Evolutionary conservation across 176 grass and related monocot species (phyloP).

Genomic region (Metroxylon sagu): DNA sequence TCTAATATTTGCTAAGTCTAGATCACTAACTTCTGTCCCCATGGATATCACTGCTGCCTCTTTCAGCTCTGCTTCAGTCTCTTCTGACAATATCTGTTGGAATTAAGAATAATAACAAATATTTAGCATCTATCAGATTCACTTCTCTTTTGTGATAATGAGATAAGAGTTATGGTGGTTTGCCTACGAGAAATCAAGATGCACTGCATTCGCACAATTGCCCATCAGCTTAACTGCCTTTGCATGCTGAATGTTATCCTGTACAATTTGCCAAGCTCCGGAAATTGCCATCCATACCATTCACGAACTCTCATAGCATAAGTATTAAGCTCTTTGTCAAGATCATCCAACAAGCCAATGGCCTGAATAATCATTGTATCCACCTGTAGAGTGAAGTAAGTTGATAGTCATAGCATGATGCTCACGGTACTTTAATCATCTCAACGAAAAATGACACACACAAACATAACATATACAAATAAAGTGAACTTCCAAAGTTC

Average conservation of each 20-base stretch:
- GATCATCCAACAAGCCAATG: slow-evolving; percentile 91
- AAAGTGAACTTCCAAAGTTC: too few relatives aligned
- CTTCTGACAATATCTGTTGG: slow-evolving; percentile 62
- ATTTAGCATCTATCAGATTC: neutral
- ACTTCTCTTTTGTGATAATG: neutral
- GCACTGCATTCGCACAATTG: slow-evolving; percentile 43
- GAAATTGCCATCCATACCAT: slow-evolving; percentile 99
- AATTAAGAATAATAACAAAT: slow-evolving; percentile 4
- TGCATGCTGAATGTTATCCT: slow-evolving; percentile 86
- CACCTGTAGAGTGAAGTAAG: slow-evolving; percentile 36
- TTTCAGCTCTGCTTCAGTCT: slow-evolving; percentile 69
- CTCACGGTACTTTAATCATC: too few relatives aligned
- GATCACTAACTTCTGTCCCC: slow-evolving; percentile 88
- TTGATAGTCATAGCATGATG: too few relatives aligned
- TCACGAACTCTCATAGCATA: slow-evolving; percentile 95
- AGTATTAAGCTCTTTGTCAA: slow-evolving; percentile 91
- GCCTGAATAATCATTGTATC: slow-evolving; percentile 99
- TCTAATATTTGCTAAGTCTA: slow-evolving; percentile 75
- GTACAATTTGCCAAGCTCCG: slow-evolving; percentile 75
- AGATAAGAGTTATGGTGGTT: slow-evolving; percentile 1
- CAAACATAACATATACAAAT: too few relatives aligned
- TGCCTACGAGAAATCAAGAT: slow-evolving; percentile 88
- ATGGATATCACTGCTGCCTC: slow-evolving; percentile 83
- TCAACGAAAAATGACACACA: too few relatives aligned
- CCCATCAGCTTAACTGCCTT: slow-evolving; percentile 84